A percentile compares a stretch with the other conserved stretches of the same genome.
phyloP scores from a whole-genome alignment of 257 asterid genomes.

The Thymus mandschuricus region DNA sequence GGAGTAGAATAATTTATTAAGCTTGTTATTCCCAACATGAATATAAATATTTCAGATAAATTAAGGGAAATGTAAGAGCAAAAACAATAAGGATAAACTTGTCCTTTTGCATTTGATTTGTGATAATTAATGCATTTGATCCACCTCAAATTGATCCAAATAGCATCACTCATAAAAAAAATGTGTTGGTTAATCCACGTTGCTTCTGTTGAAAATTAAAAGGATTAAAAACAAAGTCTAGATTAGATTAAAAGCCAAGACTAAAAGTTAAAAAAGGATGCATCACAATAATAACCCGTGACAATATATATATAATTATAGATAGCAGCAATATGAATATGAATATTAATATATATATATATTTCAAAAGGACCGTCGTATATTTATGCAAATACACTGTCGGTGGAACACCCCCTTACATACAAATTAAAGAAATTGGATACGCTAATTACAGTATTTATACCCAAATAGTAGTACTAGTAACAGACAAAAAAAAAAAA shows the following conservation, averaged over 20 bases:
- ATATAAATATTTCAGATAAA: no score
- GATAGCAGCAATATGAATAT: constrained; percentile 14
- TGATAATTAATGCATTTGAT: no score
- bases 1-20: no score
- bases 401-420: constrained; percentile 49
- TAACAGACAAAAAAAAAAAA: constrained; percentile 20
- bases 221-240: constrained; percentile 2
- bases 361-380: constrained; percentile 42
- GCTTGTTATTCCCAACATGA: no score
- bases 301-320: background rate
- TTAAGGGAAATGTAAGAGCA: no score
- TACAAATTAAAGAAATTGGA: constrained; percentile 66
- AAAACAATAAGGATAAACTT: no score
- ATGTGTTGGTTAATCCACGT: background rate
- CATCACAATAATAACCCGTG: constrained; percentile 38
- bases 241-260: background rate
- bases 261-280: constrained; percentile 21
- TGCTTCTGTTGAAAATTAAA: constrained; percentile 18
- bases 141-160: no score
- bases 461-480: constrained; percentile 39
- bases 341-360: constrained; percentile 7
- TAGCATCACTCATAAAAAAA: no score
- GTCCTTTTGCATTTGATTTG: no score
- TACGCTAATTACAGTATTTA: constrained; percentile 78
- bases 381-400: constrained; percentile 48